A percentile compares a stretch with the other conserved stretches of the same genome.
These are phyloP conservation scores for Eutrema japonicum DNA, from an alignment of 345 rosid genomes.

Conservation along the genomic window DNA sequence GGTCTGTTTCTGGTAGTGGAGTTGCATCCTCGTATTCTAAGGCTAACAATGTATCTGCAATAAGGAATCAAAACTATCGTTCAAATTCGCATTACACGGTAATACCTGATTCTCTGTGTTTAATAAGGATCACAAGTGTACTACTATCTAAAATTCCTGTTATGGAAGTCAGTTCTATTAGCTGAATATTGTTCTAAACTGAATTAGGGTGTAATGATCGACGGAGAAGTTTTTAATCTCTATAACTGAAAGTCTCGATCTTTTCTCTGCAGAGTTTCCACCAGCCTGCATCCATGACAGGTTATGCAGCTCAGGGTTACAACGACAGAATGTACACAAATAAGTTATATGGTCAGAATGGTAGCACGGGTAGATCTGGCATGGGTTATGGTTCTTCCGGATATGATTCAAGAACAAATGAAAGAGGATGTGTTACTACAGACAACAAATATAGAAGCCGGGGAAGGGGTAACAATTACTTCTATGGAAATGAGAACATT, in stretches of 20 bases:
- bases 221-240: not conserved
- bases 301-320: slow-evolving; percentile 56
- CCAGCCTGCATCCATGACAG: slow-evolving; percentile 54
- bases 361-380: slow-evolving; percentile 56
- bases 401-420: slow-evolving; percentile 59
- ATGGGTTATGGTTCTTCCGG: slow-evolving; percentile 60
- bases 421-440: slow-evolving; percentile 57
- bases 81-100: slow-evolving; percentile 63
- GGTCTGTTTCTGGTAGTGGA: slow-evolving; percentile 40
- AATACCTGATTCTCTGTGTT: not conserved
- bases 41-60: slow-evolving; percentile 49
- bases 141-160: too few relatives aligned
- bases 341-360: slow-evolving; percentile 66
- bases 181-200: not conserved
- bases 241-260: not conserved
- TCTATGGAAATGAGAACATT: slow-evolving; percentile 53
- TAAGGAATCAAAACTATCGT: slow-evolving; percentile 58
- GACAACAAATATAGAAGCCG: slow-evolving; percentile 62
- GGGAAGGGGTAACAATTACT: slow-evolving; percentile 64
- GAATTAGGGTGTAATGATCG: not conserved
- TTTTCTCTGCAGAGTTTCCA: slow-evolving; percentile 52
- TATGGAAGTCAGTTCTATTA: too few relatives aligned
- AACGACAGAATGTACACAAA: slow-evolving; percentile 60
- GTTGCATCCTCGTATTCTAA: slow-evolving; percentile 50
- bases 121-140: not conserved